Evolutionary conservation across 768 basidiomycete genomes (phyloP).

Genomic region (Boletus barrowsii): DNA sequence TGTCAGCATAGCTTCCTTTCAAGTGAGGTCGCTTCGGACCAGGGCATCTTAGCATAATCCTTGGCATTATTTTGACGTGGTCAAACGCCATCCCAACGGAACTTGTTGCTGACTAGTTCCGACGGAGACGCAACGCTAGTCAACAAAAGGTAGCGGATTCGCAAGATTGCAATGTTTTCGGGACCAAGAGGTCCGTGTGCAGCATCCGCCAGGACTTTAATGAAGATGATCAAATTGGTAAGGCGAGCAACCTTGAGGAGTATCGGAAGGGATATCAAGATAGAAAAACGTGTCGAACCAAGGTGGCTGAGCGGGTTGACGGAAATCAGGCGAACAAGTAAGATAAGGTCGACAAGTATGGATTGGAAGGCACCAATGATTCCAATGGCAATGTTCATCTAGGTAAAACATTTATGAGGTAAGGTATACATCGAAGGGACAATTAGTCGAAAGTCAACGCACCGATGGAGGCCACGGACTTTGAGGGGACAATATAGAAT

Average conservation of each 20-base stretch:
- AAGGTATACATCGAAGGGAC: neutral
- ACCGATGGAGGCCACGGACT: conserved; percentile 22
- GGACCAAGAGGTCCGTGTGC: conserved; percentile 18
- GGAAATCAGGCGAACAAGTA: conserved; percentile 28
- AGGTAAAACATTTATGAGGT: neutral
- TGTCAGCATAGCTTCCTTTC: too few species aligned
- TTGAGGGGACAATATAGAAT: conserved; percentile 24
- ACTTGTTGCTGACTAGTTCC: too few species aligned
- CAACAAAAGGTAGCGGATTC: too few species aligned
- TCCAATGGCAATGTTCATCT: conserved; percentile 30
- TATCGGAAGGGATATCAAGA: conserved; percentile 23
- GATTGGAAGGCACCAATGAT: conserved; percentile 28
- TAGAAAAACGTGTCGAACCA: conserved; percentile 13
- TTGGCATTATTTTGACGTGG: too few species aligned
- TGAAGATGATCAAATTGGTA: conserved; percentile 28
- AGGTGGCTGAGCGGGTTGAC: conserved; percentile 24
- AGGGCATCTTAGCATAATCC: too few species aligned
- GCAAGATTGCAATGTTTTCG: neutral
- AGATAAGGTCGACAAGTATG: conserved; percentile 28
- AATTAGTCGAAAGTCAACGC: neutral
- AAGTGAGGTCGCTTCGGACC: too few species aligned
- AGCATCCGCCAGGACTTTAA: conserved; percentile 20
- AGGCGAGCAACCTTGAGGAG: conserved; percentile 29
- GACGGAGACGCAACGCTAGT: too few species aligned
- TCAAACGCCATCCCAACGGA: too few species aligned